Conservation (phyloP, 768 basidiomycete species). For the Hygrophorus russula region DNA sequence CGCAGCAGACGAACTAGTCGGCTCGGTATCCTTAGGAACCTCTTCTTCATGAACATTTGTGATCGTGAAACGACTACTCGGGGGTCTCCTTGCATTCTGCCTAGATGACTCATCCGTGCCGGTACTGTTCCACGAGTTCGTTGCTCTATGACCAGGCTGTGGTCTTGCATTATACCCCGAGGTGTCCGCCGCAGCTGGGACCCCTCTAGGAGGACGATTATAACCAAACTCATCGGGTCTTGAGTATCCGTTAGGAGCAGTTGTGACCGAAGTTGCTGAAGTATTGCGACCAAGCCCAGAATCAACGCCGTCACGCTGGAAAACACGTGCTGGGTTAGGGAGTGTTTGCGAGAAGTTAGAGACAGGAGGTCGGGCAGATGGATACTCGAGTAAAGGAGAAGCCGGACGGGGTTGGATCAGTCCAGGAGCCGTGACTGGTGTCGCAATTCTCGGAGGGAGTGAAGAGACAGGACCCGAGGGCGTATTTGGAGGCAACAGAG, state of each 20-base stretch:
- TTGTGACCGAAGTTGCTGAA: background rate
- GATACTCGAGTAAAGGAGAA: background rate
- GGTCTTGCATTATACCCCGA: background rate
- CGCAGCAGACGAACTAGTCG: background rate
- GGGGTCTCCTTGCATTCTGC: slow-evolving; percentile 13
- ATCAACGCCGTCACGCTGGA: too few relatives aligned
- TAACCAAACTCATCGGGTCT: slow-evolving; percentile 10
- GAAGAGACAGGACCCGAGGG: slow-evolving; percentile 4
- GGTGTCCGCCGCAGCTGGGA: slow-evolving; percentile 2
- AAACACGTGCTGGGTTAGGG: too few relatives aligned
- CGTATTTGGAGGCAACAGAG: slow-evolving; percentile 21
- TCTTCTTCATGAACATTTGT: slow-evolving; percentile 24
- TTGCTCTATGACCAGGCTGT: background rate
- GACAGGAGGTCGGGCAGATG: background rate
- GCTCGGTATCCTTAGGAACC: slow-evolving; percentile 6
- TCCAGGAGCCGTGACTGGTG: background rate
- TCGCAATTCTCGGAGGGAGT: background rate
- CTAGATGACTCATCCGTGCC: slow-evolving; percentile 14
- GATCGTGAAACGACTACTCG: slow-evolving; percentile 26
- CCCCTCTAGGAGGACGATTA: background rate
- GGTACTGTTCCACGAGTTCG: background rate
- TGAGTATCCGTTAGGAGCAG: background rate
- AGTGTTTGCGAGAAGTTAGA: too few relatives aligned
- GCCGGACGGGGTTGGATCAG: background rate
- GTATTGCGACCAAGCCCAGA: background rate